Evolutionary conservation across 192 early-diverging fungal genomes (phyloP).

Genomic region (Oehlia diaphana): DNA sequence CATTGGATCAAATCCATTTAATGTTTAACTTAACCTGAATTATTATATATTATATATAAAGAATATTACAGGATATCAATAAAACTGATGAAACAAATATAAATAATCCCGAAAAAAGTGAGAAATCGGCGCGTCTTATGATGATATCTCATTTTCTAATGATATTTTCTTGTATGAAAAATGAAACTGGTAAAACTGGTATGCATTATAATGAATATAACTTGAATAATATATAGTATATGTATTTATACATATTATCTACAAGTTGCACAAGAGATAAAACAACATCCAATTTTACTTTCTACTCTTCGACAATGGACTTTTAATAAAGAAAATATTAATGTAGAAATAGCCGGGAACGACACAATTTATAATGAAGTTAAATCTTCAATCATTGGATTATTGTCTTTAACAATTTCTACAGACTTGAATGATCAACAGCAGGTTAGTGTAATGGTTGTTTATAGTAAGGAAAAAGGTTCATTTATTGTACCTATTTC

Average conservation of each 20-base stretch:
- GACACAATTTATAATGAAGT: background rate
- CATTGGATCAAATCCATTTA: background rate
- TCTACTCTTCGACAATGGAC: background rate
- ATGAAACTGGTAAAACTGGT: conserved; percentile 6
- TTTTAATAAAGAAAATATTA: background rate
- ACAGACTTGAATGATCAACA: background rate
- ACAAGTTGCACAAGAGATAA: background rate
- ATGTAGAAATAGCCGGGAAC: background rate
- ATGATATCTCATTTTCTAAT: background rate
- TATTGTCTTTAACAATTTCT: background rate
- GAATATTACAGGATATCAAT: conserved; percentile 1
- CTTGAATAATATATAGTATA: too few relatives aligned
- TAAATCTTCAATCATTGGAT: conserved; percentile 4
- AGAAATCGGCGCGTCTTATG: background rate
- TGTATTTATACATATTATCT: background rate
- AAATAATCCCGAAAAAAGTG: background rate
- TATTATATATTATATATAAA: background rate
- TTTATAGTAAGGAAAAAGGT: background rate
- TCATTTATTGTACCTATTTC: background rate
- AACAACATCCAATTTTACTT: background rate
- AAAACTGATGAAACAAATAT: background rate
- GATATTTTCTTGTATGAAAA: background rate
- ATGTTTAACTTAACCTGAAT: background rate
- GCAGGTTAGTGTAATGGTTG: background rate
- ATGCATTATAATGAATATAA: background rate